phyloP scores from a whole-genome alignment of 768 basidiomycete species.

The Leccinum aurantiacum region DNA sequence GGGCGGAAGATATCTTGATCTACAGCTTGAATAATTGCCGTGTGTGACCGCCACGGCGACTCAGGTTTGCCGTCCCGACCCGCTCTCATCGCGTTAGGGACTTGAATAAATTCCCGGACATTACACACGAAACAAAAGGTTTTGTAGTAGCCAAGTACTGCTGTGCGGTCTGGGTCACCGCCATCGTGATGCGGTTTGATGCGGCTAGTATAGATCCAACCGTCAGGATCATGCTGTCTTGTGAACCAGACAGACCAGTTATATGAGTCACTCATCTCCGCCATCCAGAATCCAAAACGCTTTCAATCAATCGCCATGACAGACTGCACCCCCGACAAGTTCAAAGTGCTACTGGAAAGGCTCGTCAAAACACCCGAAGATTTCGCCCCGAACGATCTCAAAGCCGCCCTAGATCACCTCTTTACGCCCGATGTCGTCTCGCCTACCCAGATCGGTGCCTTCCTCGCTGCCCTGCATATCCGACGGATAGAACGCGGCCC shows the following conservation, averaged over 20 bases:
- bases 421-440: slow-evolving; percentile 63
- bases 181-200: neutral
- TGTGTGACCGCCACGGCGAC: slow-evolving; percentile 45
- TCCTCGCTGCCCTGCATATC: slow-evolving; percentile 83
- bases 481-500: slow-evolving; percentile 39
- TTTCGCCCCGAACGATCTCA: slow-evolving; percentile 77
- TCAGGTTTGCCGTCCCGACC: neutral
- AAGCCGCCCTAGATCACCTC: slow-evolving; percentile 69
- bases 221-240: neutral
- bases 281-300: neutral
- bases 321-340: slow-evolving; percentile 46
- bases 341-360: slow-evolving; percentile 76
- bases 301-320: slow-evolving; percentile 18
- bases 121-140: neutral
- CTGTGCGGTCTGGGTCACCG: too few relatives aligned
- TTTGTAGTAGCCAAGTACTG: neutral
- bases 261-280: neutral
- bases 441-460: slow-evolving; percentile 83
- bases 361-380: slow-evolving; percentile 79
- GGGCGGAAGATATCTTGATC: slow-evolving; percentile 89
- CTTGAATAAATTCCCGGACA: neutral
- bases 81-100: neutral
- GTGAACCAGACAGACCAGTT: neutral
- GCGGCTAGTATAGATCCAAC: neutral
- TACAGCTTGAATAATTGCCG: slow-evolving; percentile 93